Percentiles rank a stretch among this genome's conserved stretches.
Evolutionary conservation across 805 yeast genomes (phyloP).

Genomic region (Candida chilensis): DNA sequence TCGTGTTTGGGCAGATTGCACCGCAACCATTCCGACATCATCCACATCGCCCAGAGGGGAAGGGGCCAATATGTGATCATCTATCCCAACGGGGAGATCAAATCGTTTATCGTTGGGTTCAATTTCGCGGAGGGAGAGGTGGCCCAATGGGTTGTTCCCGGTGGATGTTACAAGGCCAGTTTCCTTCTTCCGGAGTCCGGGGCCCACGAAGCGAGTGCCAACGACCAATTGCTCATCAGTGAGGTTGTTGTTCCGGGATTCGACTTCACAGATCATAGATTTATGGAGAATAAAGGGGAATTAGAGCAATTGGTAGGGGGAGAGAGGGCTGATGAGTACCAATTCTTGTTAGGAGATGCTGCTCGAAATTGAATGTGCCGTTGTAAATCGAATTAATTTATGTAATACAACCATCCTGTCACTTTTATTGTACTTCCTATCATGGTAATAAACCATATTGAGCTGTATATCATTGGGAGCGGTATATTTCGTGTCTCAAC

Average conservation of each 20-base stretch:
- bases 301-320: slow-evolving; percentile 25
- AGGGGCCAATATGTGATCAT: slow-evolving; percentile 46
- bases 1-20: slow-evolving; percentile 44
- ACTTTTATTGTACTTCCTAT: no score
- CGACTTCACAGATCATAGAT: slow-evolving; percentile 43
- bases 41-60: slow-evolving; percentile 47
- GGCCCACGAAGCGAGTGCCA: slow-evolving; percentile 12
- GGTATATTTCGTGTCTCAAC: no score
- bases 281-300: slow-evolving; percentile 22
- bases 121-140: slow-evolving; percentile 35
- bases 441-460: no score
- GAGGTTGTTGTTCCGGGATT: slow-evolving; percentile 59
- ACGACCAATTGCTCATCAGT: slow-evolving; percentile 37
- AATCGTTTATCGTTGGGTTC: slow-evolving; percentile 45
- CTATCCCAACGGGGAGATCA: slow-evolving; percentile 39
- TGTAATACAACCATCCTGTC: no score
- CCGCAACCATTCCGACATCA: slow-evolving; percentile 39
- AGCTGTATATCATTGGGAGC: no score
- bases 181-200: slow-evolving; percentile 29
- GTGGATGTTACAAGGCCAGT: slow-evolving; percentile 49
- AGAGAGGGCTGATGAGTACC: slow-evolving; percentile 19
- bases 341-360: slow-evolving; percentile 24
- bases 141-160: slow-evolving; percentile 58
- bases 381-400: no score
- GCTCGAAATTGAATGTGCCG: no score